These are phyloP conservation scores for Rosa hybrid DNA, from an alignment of 331 rosid genomes.

Conservation along the genomic window DNA sequence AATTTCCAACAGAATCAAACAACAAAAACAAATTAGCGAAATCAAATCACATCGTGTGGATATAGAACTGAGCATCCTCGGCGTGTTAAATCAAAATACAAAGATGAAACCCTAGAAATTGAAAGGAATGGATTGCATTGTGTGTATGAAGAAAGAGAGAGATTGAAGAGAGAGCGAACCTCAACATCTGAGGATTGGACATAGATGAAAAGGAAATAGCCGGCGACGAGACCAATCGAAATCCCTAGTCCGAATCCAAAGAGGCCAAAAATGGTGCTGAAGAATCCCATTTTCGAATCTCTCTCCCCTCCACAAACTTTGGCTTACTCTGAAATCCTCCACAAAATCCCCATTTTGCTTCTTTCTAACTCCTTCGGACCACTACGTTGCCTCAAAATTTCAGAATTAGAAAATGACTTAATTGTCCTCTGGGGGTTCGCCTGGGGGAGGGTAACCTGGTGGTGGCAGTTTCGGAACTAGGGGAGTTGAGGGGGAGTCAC, in stretches of 20 bases:
- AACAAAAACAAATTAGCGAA: background rate
- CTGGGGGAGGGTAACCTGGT: background rate
- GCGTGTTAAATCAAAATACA: background rate
- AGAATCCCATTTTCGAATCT: slow-evolving; percentile 73
- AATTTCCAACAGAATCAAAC: background rate
- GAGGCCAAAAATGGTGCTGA: slow-evolving; percentile 65
- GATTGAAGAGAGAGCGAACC: slow-evolving; percentile 40
- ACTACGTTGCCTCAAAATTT: background rate
- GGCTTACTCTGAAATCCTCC: slow-evolving; percentile 11
- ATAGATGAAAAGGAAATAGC: slow-evolving; percentile 78
- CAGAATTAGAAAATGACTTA: background rate
- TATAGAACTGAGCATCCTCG: background rate
- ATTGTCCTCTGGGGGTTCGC: slow-evolving; percentile 11
- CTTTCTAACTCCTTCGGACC: slow-evolving; percentile 32
- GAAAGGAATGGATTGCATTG: background rate
- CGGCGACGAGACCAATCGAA: slow-evolving; percentile 65
- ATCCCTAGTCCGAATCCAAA: slow-evolving; percentile 89
- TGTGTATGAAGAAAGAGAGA: background rate
- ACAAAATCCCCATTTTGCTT: slow-evolving; percentile 19
- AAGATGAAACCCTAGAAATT: background rate
- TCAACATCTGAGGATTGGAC: slow-evolving; percentile 58
- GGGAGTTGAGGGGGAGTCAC: background rate
- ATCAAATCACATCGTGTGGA: no score
- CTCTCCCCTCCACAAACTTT: background rate
- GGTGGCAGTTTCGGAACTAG: background rate